Evolutionary conservation across 192 early-diverging fungal genomes (phyloP).

Genomic region (Cladochytrium replicatum): DNA sequence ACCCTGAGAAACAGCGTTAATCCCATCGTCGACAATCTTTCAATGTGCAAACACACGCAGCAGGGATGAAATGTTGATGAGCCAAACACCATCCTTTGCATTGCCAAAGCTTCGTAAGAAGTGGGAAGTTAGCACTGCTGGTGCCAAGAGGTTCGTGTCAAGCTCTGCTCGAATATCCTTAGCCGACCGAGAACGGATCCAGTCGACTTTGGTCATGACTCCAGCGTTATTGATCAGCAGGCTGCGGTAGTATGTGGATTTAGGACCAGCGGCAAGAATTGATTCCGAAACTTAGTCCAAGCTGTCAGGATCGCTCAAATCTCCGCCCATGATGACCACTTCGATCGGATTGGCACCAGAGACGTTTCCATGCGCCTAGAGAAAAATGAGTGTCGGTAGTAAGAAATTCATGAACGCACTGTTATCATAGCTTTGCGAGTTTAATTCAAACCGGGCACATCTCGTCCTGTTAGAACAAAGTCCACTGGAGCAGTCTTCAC

Average conservation of each 20-base stretch:
- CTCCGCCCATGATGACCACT: too few species aligned
- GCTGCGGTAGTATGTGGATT: too few species aligned
- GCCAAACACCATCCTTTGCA: background rate
- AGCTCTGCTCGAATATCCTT: slow-evolving; percentile 13
- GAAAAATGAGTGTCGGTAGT: too few species aligned
- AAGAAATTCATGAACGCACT: too few species aligned
- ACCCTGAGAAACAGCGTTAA: slow-evolving; percentile 41
- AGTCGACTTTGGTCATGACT: slow-evolving; percentile 52
- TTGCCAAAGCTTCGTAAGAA: slow-evolving; percentile 18
- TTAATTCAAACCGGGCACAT: background rate
- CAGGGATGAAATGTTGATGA: slow-evolving; percentile 77
- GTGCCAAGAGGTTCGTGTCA: slow-evolving; percentile 21
- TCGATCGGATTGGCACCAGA: too few species aligned
- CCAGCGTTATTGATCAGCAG: slow-evolving; percentile 78
- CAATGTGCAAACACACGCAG: slow-evolving; percentile 15
- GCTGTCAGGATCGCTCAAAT: too few species aligned
- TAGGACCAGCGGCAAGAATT: too few species aligned
- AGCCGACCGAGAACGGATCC: slow-evolving; percentile 8
- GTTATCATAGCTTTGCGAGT: too few species aligned
- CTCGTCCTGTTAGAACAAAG: slow-evolving; percentile 9
- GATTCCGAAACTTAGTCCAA: too few species aligned
- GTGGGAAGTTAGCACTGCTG: slow-evolving; percentile 20
- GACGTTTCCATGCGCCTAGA: too few species aligned
- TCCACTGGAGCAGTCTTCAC: background rate
- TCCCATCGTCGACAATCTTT: too few species aligned